Base-by-base conservation (phyloP, 495 filamentous ascomycete genomes). In the Aspergillus egyptiacus region DNA sequence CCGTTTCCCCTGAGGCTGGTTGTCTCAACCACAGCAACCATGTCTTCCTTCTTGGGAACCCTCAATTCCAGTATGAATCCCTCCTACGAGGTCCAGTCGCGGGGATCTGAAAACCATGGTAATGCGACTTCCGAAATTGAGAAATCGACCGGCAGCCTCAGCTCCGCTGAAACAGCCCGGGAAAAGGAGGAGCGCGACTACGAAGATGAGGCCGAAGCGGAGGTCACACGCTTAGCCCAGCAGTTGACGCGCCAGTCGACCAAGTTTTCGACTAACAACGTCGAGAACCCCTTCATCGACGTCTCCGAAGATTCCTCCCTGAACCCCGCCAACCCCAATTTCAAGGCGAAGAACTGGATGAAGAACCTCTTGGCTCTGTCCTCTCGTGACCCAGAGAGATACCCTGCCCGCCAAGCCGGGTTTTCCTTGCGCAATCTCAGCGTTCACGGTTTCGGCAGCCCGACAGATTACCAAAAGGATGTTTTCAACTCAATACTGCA, bases 401-500 rank as follows among this genome's bases (percentile, higher is more conserved):
- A 71, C 50, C 72, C 67, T 0, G 34, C 58, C 25, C 65, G 74
- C 25, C 59, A 68, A 24, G 73, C 74, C 6, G 75, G 76, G 28
- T 53, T 78, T 6, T 56, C 68, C 2, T 77, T 73, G 57, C 78
- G 75, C 56, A 79, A 87, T 55, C 69, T 93, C 48, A 86, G 77
- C 49, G 82, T 88, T 18, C 82, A 89, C 65, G 87, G 87, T 24
- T 91, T 81, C 60, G 87, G 86, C 18, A 79, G 75, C 35, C 70
- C 84, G 1, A 87, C 86, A 2, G 86, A 91, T 64, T 91, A 86
- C 59, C 87, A 93, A 62, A 91, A 90, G 70, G 81, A 85, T 65
- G 81, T 88, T 42, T 69, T 76, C 54, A 90, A 89, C 63, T 69
- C 83, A 20, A 75, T 81, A 59, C 65, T 88, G 36, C 76, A 83